These are phyloP conservation scores for Mucor saturninus DNA, from an alignment of 371 early-diverging fungal species.

Conservation along the genomic window DNA sequence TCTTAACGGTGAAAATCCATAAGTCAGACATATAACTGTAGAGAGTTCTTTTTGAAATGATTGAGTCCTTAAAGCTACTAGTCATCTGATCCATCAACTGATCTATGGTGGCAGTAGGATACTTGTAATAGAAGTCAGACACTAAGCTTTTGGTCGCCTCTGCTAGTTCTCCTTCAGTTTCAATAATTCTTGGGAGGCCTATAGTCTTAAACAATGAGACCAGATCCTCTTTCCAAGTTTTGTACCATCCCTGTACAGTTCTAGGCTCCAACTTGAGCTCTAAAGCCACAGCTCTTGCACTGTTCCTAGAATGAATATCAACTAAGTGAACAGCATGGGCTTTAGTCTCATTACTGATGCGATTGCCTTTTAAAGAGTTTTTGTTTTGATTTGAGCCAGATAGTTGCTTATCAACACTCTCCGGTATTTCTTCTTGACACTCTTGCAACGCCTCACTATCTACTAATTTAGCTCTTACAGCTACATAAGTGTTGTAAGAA, in stretches of 20 bases:
- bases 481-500: constrained; percentile 11
- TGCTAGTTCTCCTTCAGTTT: constrained; percentile 23
- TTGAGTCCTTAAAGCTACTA: constrained; percentile 10
- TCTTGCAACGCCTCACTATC: too few species aligned
- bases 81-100: constrained; percentile 23
- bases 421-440: too few species aligned
- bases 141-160: constrained; percentile 15
- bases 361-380: constrained; percentile 11
- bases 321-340: constrained; percentile 22
- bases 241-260: constrained; percentile 25
- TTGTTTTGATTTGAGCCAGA: too few species aligned
- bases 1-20: constrained; percentile 12
- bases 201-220: constrained; percentile 24
- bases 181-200: constrained; percentile 24
- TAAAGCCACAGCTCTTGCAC: constrained; percentile 22
- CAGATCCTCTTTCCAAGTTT: constrained; percentile 14
- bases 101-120: constrained; percentile 13
- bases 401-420: too few species aligned
- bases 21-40: constrained; percentile 18
- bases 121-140: constrained; percentile 20
- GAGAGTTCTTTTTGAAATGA: neutral
- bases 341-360: constrained; percentile 16
- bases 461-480: too few species aligned
- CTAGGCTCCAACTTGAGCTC: constrained; percentile 17
- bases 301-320: constrained; percentile 22